A percentile compares a stretch with the other conserved stretches of the same genome.
phyloP scores from a whole-genome alignment of 352 stramenopile species.

The Thalassiosira exigua region DNA sequence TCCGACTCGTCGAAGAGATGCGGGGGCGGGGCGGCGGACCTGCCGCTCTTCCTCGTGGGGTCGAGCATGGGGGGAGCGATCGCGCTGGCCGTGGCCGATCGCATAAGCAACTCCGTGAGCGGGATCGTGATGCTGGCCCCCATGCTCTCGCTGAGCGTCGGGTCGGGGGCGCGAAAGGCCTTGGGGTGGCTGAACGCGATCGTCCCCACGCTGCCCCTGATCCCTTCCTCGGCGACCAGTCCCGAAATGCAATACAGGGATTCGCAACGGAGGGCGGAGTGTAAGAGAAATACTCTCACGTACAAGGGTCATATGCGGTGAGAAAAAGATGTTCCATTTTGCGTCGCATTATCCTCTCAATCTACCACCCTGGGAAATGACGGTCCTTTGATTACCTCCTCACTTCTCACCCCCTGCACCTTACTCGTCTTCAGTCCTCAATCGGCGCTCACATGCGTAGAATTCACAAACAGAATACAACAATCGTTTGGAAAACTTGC shows the following conservation, averaged over 20 bases:
- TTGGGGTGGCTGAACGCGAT: constrained; percentile 58
- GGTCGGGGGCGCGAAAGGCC: constrained; percentile 32
- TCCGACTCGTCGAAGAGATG: constrained; percentile 17
- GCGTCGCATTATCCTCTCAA: too few relatives aligned
- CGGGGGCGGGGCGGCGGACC: background rate
- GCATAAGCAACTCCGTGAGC: constrained; percentile 23
- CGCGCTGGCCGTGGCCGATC: constrained; percentile 65
- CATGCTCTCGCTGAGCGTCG: constrained; percentile 77
- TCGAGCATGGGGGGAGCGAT: constrained; percentile 81
- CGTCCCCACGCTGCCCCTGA: constrained; percentile 53
- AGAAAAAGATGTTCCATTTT: constrained; percentile 6
- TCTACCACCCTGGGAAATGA: too few relatives aligned
- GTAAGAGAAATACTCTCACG: constrained; percentile 64
- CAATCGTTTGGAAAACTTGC: constrained; percentile 57
- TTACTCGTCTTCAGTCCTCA: constrained; percentile 46
- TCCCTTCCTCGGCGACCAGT: constrained; percentile 67
- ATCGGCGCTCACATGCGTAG: constrained; percentile 73
- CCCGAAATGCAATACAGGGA: constrained; percentile 79
- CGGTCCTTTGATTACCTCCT: too few relatives aligned
- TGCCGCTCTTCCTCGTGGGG: constrained; percentile 72
- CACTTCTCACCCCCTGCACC: too few relatives aligned
- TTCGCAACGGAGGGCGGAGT: constrained; percentile 66
- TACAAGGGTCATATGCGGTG: constrained; percentile 47
- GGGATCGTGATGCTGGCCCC: constrained; percentile 76
- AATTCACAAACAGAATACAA: constrained; percentile 59